Base-by-base conservation (phyloP, 2,329 filamentous ascomycete genomes). In the Fusarium lateritium region DNA sequence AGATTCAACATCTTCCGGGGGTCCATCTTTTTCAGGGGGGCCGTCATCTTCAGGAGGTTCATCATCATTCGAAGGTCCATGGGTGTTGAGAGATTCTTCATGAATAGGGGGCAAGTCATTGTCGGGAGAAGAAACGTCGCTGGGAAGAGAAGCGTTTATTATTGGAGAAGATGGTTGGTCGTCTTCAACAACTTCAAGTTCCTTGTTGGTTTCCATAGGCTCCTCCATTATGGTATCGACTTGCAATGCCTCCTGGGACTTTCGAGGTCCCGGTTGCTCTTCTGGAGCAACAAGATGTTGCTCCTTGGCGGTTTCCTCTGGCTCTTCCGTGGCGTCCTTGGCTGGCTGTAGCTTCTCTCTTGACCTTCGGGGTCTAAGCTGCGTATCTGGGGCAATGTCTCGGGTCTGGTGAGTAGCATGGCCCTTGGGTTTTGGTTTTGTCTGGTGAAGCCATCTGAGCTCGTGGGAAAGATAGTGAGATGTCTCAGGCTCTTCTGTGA, bases 401-500 rank as follows among this genome's bases (percentile, higher is more conserved):
- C 43, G 51, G 28, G 47, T n/a, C 5, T 19, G 36, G 11, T 22
- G 33, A 31, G 21, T 39, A 14, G 24, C 4, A 36, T 26, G 34
- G 7, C 40, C 49, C n/a, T 62, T 56, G 5, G 55, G 57, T 6
- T 49, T 61, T 38, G 59, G 62, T 6, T 49, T 61, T 38, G 59
- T 67, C 39, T 59, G 67, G 36, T 54, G 62, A 15, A 67, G 66
- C 67, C 57, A 72, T 43, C 44, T 69, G 8, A 74, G 45, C 26
- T 73, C 65, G 10, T 34, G 52, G 13, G 47, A 53, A 6, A 60
- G 22, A 17, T 14, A 49, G 19, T 31, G 46, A 14, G 52, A 21
- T 21, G 10, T 17, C 34, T 52, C 28, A 4, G 34, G 19, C 10
- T 36, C 53, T 38, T 45, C 24, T n/a, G 15, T 15, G 13, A 14